These are phyloP conservation scores for Rhodotorula sp. DNA, from an alignment of 1,284 basidiomycete species.

Conservation along the genomic window DNA sequence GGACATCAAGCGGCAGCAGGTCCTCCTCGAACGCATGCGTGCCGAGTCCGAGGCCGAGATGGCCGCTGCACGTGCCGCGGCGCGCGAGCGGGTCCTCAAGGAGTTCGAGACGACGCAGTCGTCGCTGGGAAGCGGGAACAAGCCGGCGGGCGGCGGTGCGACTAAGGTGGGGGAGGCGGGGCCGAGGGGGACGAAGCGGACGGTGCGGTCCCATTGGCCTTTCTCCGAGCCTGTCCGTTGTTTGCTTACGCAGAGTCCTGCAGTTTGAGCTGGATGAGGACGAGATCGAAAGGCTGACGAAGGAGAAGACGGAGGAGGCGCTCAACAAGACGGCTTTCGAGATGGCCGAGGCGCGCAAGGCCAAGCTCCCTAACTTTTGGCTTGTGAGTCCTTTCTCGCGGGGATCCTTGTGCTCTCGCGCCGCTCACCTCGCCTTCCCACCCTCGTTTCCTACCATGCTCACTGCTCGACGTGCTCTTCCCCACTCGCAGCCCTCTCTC, in stretches of 20 bases:
- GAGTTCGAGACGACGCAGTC: constrained; percentile 85
- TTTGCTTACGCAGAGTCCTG: too few species aligned
- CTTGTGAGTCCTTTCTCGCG: constrained; percentile 53
- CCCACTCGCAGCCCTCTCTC: constrained; percentile 61
- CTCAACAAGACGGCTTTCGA: constrained; percentile 77
- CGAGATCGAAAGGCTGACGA: constrained; percentile 67
- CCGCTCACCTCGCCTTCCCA: too few species aligned
- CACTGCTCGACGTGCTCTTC: not conserved
- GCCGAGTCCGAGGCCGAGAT: constrained; percentile 74
- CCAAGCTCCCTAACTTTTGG: constrained; percentile 94
- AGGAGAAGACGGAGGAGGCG: constrained; percentile 81
- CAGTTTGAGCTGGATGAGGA: constrained; percentile 69
- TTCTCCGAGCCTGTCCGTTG: too few species aligned
- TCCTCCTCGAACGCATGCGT: constrained; percentile 68
- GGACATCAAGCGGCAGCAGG: constrained; percentile 81
- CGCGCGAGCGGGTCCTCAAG: constrained; percentile 75
- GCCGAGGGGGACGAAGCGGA: constrained; percentile 57
- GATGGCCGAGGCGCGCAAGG: constrained; percentile 70
- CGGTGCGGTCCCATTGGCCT: too few species aligned
- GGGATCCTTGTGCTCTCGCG: not conserved
- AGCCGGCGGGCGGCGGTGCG: constrained; percentile 12
- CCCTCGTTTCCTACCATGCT: too few species aligned
- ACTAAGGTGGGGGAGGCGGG: constrained; percentile 14
- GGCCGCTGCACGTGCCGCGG: constrained; percentile 64
- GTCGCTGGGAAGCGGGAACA: constrained; percentile 56